phyloP scores from a whole-genome alignment of 2,329 filamentous ascomycete genomes.

The Zopfia rhizophila region DNA sequence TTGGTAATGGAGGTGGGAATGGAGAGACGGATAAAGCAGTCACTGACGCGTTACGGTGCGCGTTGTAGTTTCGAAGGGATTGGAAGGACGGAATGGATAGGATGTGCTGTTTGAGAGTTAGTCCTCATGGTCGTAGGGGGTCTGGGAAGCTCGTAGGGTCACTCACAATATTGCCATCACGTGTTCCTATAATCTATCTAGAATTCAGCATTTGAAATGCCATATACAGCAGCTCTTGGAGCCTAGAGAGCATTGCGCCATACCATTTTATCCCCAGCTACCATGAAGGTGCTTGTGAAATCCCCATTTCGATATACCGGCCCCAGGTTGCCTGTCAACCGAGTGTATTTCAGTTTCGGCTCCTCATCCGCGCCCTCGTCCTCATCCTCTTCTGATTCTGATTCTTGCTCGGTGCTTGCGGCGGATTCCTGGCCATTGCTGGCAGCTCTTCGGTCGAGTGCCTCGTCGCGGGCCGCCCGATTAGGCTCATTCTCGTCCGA shows the following conservation, averaged over 20 bases:
- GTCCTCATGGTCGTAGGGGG: slow-evolving; percentile 3
- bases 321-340: slow-evolving; percentile 81
- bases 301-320: slow-evolving; percentile 93
- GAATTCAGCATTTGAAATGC: slow-evolving; percentile 64
- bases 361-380: slow-evolving; percentile 95
- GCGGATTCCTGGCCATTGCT: slow-evolving; percentile 31
- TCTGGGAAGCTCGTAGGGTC: neutral
- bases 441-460: slow-evolving; percentile 30
- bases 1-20: slow-evolving; percentile 71
- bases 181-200: slow-evolving; percentile 84
- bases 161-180: slow-evolving; percentile 94
- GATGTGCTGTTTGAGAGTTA: slow-evolving; percentile 72
- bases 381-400: slow-evolving; percentile 70
- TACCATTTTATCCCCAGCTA: slow-evolving; percentile 97
- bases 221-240: slow-evolving; percentile 62
- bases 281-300: slow-evolving; percentile 89
- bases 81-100: slow-evolving; percentile 85
- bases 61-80: slow-evolving; percentile 85
- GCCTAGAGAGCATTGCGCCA: slow-evolving; percentile 35
- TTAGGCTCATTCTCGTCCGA: slow-evolving; percentile 46
- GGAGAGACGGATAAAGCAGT: slow-evolving; percentile 92
- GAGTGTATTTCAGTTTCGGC: slow-evolving; percentile 91
- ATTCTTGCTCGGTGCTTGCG: slow-evolving; percentile 33
- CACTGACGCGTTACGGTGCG: slow-evolving; percentile 85
- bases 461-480: slow-evolving; percentile 62